Percentiles rank a stretch among this genome's conserved stretches.
Conservation (phyloP, 1,284 basidiomycete genomes). For the Xerocomus nothofagi region DNA sequence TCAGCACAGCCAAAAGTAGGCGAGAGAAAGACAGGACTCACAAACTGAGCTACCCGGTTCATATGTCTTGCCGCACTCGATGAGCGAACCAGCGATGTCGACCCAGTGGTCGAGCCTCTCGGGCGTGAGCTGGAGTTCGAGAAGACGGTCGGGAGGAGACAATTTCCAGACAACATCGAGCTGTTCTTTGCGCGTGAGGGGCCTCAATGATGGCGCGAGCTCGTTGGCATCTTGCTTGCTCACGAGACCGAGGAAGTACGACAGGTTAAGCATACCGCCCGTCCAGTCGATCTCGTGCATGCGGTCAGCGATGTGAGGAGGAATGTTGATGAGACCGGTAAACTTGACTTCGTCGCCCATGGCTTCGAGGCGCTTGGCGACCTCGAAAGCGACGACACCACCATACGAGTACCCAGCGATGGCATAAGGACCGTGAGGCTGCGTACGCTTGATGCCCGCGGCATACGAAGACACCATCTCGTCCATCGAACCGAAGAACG, state of each 20-base stretch:
- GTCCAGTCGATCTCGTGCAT: conserved; percentile 43
- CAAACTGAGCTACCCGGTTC: conserved; percentile 22
- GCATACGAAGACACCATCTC: conserved; percentile 44
- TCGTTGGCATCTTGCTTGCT: conserved; percentile 22
- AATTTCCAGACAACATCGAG: conserved; percentile 21
- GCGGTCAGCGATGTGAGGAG: conserved; percentile 41
- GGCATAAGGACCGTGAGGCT: conserved; percentile 43
- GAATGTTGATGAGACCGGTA: conserved; percentile 41
- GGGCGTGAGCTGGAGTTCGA: conserved; percentile 24
- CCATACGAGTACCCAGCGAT: conserved; percentile 49
- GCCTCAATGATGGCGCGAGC: conserved; percentile 11
- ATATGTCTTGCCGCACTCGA: conserved; percentile 32
- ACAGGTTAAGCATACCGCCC: conserved; percentile 39
- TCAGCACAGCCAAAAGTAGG: no score
- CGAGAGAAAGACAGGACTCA: conserved; percentile 18
- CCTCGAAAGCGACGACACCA: conserved; percentile 45
- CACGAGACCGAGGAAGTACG: conserved; percentile 29
- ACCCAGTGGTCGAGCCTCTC: conserved; percentile 30
- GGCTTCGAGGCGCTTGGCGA: conserved; percentile 39
- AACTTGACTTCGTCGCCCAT: conserved; percentile 39
- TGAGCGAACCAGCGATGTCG: conserved; percentile 26
- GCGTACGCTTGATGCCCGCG: conserved; percentile 34
- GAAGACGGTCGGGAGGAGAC: conserved; percentile 24
- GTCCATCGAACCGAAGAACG: conserved; percentile 36
- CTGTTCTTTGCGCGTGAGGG: conserved; percentile 23